Evolutionary conservation across 1,139 yeast genomes (phyloP).

Genomic region (Lodderomyces margitis): DNA sequence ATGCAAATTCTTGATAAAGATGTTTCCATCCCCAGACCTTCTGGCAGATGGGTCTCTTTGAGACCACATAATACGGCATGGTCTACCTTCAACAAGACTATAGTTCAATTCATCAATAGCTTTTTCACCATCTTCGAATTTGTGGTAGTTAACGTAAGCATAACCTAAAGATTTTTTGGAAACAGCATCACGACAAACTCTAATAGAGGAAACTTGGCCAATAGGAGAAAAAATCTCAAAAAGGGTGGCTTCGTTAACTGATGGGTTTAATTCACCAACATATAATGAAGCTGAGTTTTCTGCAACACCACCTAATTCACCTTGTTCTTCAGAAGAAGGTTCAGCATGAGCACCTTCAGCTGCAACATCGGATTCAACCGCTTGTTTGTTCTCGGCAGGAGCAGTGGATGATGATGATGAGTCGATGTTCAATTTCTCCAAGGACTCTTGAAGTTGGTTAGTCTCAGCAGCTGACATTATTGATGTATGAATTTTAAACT

Average conservation of each 20-base stretch:
- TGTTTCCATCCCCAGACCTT: constrained; percentile 95
- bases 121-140: constrained; percentile 84
- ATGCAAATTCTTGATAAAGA: constrained; percentile 97
- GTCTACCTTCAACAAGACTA: constrained; percentile 89
- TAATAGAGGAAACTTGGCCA: constrained; percentile 94
- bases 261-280: constrained; percentile 95
- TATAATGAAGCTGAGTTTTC: constrained; percentile 83
- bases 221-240: constrained; percentile 93
- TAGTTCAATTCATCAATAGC: constrained; percentile 97
- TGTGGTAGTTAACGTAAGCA: constrained; percentile 96
- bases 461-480: constrained; percentile 51
- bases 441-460: constrained; percentile 52
- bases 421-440: constrained; percentile 52
- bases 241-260: constrained; percentile 91
- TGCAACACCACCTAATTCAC: constrained; percentile 32
- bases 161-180: constrained; percentile 97
- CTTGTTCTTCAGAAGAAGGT: constrained; percentile 20
- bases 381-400: constrained; percentile 26
- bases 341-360: constrained; percentile 22
- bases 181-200: constrained; percentile 98
- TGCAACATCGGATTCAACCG: constrained; percentile 28
- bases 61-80: constrained; percentile 99
- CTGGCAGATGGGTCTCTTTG: constrained; percentile 98
- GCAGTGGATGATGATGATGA: constrained; percentile 23
- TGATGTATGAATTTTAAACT: constrained; percentile 5